Evolutionary conservation across 2,329 filamentous ascomycete species (phyloP).

Genomic region (Colletotrichum cuscutae): DNA sequence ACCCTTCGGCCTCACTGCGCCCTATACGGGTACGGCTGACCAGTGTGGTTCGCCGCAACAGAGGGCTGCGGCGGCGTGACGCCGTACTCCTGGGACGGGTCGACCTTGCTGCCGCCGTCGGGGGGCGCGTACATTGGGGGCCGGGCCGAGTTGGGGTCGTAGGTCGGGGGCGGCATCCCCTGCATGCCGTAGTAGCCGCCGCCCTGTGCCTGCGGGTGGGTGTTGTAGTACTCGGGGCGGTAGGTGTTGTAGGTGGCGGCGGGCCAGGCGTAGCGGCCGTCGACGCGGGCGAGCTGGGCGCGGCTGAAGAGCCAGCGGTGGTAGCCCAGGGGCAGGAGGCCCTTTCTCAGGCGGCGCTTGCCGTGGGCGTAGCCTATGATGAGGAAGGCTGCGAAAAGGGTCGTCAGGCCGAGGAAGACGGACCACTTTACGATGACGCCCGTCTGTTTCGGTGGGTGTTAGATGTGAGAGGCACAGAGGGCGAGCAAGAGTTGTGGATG

Average conservation of each 20-base stretch:
- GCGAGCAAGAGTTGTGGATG: neutral
- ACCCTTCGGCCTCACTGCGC: conserved; percentile 25
- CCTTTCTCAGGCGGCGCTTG: conserved; percentile 71
- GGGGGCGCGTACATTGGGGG: conserved; percentile 67
- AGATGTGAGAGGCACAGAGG: no score
- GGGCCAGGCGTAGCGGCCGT: conserved; percentile 57
- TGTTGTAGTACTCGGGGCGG: conserved; percentile 46
- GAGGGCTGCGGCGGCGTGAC: conserved; percentile 44
- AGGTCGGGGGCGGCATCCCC: conserved; percentile 65
- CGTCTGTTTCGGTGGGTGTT: conserved; percentile 52
- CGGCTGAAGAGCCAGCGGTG: conserved; percentile 71
- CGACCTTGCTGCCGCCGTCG: conserved; percentile 61
- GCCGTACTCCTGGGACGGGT: conserved; percentile 47
- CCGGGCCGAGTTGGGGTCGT: conserved; percentile 62
- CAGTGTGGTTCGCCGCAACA: conserved; percentile 43
- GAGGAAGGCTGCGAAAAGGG: conserved; percentile 69
- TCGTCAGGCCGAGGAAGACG: conserved; percentile 71
- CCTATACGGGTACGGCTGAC: conserved; percentile 45
- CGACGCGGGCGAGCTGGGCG: conserved; percentile 55
- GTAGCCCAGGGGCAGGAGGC: conserved; percentile 73
- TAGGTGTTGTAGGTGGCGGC: conserved; percentile 53
- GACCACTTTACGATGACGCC: conserved; percentile 77
- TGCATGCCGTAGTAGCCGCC: conserved; percentile 58
- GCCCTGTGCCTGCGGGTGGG: conserved; percentile 36
- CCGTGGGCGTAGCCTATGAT: conserved; percentile 78